Evolutionary conservation across 2,329 filamentous ascomycete species (phyloP).

Genomic region (Lomentospora prolificans): DNA sequence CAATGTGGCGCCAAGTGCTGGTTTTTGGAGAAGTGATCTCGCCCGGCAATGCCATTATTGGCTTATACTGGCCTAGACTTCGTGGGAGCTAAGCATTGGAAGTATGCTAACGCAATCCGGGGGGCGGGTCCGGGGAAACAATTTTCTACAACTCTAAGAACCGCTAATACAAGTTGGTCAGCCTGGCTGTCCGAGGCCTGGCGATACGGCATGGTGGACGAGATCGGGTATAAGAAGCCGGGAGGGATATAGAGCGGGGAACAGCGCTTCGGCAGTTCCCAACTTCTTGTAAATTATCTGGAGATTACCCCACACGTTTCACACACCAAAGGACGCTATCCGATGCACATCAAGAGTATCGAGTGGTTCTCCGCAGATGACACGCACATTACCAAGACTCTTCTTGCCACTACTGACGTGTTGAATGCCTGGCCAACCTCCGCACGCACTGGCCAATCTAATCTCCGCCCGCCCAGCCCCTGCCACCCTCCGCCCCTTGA

Average conservation of each 20-base stretch:
- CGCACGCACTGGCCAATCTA: not conserved
- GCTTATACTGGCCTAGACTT: too few relatives aligned
- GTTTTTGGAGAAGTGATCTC: too few relatives aligned
- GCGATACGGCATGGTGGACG: too few relatives aligned
- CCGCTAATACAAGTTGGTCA: too few relatives aligned
- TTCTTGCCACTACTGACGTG: not conserved
- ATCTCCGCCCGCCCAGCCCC: not conserved
- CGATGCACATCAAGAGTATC: not conserved
- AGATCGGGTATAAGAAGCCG: not conserved
- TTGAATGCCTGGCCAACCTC: not conserved
- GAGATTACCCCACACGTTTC: not conserved
- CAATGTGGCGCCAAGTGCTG: too few relatives aligned
- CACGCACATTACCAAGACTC: slow-evolving; percentile 2
- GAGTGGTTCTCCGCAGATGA: not conserved
- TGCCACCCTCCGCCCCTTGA: not conserved
- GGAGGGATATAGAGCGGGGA: not conserved
- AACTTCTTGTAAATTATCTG: not conserved
- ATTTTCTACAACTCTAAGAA: too few relatives aligned
- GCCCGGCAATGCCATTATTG: too few relatives aligned
- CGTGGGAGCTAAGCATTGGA: too few relatives aligned
- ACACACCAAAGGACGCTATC: not conserved
- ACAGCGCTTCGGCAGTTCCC: not conserved
- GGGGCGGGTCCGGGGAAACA: too few relatives aligned
- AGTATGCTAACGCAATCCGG: too few relatives aligned
- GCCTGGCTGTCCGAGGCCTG: too few relatives aligned